Evolutionary conservation across 2,329 filamentous ascomycete species (phyloP), one percentile per base, ranked within the genome.

Genomic region (Emericellopsis atlantica): DNA sequence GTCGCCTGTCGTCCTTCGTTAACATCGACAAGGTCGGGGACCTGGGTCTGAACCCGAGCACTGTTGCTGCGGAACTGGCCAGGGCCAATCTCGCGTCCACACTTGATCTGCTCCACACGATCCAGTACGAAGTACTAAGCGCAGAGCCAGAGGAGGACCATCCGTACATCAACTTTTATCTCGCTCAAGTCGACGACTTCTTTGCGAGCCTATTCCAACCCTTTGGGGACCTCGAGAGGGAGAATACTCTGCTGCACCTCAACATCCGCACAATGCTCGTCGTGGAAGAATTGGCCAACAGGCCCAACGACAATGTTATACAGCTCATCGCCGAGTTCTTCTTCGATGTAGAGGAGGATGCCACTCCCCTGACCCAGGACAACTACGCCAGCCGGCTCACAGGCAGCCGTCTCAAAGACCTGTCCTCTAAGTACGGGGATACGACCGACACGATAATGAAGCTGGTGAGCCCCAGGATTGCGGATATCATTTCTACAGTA

Each of bases 261-360:
- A 49, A 57, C 4, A 55, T 67, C 22, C 62, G 64, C 35, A 64
- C 60, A 0, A 54, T 56, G 38, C 48, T 51, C 32, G 47, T 58
- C 35, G 55, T 67, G 16, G 52, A 56, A 34, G 36, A 31, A 2
- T 43, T 62, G 2, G 49, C 49, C n/a, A 8, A 14, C 36, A 15
- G 24, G 24, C 18, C 24, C 16, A 18, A 5, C 12, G 14, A 9
- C 18, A 18, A 16, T 8, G 10, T 7, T 18, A 23, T 29, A 9
- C 14, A 6, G 39, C 22, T 26, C 14, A 12, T 37, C 40, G 46
- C 12, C 6, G 22, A 12, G 11, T 10, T 11, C 36, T 14, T 15
- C 16, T 23, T 31, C 23, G 16, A 12, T 31, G 12, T 10, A 6
- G 12, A 29, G 9, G 36, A 26, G 9, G 26, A 29, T 12, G 26